Evolutionary conservation across 805 yeast genomes (phyloP).

Genomic region (Ogataea methanolica): DNA sequence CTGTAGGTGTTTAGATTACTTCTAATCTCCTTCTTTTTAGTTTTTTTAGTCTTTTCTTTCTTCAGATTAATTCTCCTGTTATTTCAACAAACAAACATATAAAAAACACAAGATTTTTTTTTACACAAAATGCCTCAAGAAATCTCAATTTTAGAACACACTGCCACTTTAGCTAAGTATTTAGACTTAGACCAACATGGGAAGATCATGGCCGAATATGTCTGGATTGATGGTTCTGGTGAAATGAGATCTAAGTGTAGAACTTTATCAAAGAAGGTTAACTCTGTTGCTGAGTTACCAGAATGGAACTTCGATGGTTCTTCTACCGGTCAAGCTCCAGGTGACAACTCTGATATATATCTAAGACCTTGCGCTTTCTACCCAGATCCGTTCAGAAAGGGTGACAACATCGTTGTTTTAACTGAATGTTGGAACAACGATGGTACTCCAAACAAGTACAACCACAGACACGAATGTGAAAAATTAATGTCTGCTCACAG

Average conservation of each 20-base stretch:
- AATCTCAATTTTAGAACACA: conserved; percentile 51
- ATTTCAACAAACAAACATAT: neutral
- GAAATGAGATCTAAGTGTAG: conserved; percentile 90
- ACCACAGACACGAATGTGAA: conserved; percentile 96
- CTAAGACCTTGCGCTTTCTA: conserved; percentile 93
- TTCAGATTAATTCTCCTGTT: neutral
- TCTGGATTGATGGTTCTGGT: conserved; percentile 96
- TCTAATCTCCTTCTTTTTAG: neutral
- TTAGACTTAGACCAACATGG: conserved; percentile 82
- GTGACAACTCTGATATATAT: conserved; percentile 92
- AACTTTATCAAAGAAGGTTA: conserved; percentile 67
- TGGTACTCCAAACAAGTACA: conserved; percentile 97
- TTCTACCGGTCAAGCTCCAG: conserved; percentile 98
- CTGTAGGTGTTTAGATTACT: neutral
- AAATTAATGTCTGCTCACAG: conserved; percentile 91
- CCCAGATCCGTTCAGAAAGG: conserved; percentile 97
- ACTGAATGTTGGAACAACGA: conserved; percentile 98
- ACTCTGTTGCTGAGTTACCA: conserved; percentile 80
- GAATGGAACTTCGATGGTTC: conserved; percentile 99
- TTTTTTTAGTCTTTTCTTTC: conserved; percentile 2
- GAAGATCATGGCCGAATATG: conserved; percentile 87
- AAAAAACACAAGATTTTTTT: neutral
- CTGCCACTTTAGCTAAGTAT: conserved; percentile 79
- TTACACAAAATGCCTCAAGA: conserved; percentile 18
- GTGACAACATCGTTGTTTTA: conserved; percentile 91